Evolutionary conservation across 2,329 filamentous ascomycete genomes (phyloP), one percentile per base, ranked within the genome.

Genomic region (Epichloe glyceriae): DNA sequence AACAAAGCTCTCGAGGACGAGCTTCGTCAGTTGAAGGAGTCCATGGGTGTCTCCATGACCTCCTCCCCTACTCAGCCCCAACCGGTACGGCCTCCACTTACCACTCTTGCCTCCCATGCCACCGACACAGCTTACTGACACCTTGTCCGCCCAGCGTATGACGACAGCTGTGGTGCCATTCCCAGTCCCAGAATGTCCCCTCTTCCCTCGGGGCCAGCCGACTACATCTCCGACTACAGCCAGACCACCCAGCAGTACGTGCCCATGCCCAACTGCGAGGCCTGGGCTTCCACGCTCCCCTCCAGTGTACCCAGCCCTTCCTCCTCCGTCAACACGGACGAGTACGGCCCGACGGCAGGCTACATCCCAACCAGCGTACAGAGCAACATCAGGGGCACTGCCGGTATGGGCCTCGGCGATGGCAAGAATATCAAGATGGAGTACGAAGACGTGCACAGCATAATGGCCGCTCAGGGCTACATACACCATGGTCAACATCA

Each of bases 1-100:
- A 80, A 79, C 63, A 71, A 71, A 58, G 69, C 68, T 35, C 70
- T 81, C 46, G 75, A 80, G 61, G 69, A 74, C 30, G 75, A 80
- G 63, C 62, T 80, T 37, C 63, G 62, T 53, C 64, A 66, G 19
- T 60, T 77, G 52, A 68, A 67, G 56, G 69, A 75, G 56, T 68
- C 62, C 55, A 64, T 75, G 61, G 70, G 70, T 46, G 62, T 73
- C 44, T 65, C 68, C 39, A 62, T 66, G 50, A 67, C 63, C 43
- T 65, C 69, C 67, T 66, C 19, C 63, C 68, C 38, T 73, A 72
- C 58, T 67, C 69, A 49, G 59, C 51, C 42, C 53, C 64, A 49
- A 62, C 69, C 61, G 67, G 70, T 71, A 70, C 55, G 63, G 50
- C 51, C 44, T 53, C 49, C 49, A 50, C 55, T n/a, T 49, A 19